Conservation (phyloP, 495 filamentous ascomycete genomes). For the Trichoderma orchidacearum region DNA sequence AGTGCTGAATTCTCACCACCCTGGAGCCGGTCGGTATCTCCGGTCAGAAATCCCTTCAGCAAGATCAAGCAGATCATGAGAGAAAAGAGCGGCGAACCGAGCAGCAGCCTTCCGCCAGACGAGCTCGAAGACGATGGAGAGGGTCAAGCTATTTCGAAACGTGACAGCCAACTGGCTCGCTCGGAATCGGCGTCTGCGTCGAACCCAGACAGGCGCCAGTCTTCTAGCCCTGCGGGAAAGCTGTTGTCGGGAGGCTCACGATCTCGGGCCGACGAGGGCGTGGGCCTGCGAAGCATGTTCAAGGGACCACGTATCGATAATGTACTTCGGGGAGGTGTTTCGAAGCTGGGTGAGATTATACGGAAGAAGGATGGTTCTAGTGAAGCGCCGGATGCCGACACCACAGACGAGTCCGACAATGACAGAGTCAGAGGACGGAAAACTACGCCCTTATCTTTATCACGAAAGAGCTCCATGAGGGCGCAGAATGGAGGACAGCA, state of each 20-base stretch:
- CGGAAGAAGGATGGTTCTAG: slow-evolving; percentile 25
- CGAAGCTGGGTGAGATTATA: slow-evolving; percentile 33
- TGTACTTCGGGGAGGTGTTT: slow-evolving; percentile 31
- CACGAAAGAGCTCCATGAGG: slow-evolving; percentile 9
- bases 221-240: slow-evolving; percentile 19
- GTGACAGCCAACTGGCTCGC: not conserved
- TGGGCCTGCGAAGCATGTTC: slow-evolving; percentile 27
- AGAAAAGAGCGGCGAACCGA: slow-evolving; percentile 26
- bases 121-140: slow-evolving; percentile 12
- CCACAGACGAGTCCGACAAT: slow-evolving; percentile 26
- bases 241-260: slow-evolving; percentile 16
- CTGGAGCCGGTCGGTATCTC: slow-evolving; percentile 26
- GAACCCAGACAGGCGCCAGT: not conserved
- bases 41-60: slow-evolving; percentile 26
- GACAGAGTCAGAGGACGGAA: slow-evolving; percentile 20
- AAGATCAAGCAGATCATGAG: slow-evolving; percentile 34
- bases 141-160: not conserved
- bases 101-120: slow-evolving; percentile 5
- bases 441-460: slow-evolving; percentile 10
- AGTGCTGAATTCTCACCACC: slow-evolving; percentile 28
- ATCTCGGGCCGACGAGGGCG: slow-evolving; percentile 24
- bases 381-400: slow-evolving; percentile 17
- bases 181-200: not conserved
- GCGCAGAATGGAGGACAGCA: slow-evolving; percentile 6
- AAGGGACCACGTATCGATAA: slow-evolving; percentile 32